Evolutionary conservation across 176 grass and related monocot genomes (phyloP).

Genomic region (Lolium perenne): DNA sequence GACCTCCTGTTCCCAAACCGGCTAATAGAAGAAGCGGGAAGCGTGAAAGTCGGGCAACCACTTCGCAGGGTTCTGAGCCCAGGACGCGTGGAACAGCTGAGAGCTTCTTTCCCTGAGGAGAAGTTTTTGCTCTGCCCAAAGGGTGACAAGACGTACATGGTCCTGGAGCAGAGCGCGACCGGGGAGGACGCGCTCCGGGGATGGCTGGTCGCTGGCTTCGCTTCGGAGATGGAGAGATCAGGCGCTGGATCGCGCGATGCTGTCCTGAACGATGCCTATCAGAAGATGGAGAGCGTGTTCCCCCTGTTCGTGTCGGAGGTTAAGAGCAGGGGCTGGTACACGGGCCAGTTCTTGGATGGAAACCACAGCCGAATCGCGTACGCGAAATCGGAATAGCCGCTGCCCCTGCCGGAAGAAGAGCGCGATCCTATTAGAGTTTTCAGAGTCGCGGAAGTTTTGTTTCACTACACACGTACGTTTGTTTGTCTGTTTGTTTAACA

Average conservation of each 20-base stretch:
- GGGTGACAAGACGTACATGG: conserved; percentile 58
- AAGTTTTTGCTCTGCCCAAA: conserved; percentile 71
- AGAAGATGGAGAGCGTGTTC: conserved; percentile 71
- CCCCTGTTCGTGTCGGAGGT: conserved; percentile 68
- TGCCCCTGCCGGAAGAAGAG: not conserved
- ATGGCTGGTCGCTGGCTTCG: conserved; percentile 85
- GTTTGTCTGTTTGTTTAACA: not conserved
- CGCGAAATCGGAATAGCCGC: conserved; percentile 18
- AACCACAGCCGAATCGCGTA: conserved; percentile 68
- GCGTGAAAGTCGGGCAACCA: conserved; percentile 74
- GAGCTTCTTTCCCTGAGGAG: conserved; percentile 65
- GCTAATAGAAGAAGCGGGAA: conserved; percentile 77
- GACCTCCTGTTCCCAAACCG: conserved; percentile 74
- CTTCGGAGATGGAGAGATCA: conserved; percentile 68
- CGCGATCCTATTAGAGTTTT: not conserved
- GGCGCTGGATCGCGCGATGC: conserved; percentile 32
- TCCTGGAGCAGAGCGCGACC: conserved; percentile 72
- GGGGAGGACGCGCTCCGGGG: conserved; percentile 86
- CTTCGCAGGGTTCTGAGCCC: conserved; percentile 51
- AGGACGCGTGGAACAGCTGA: conserved; percentile 45
- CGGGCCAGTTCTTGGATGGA: conserved; percentile 87
- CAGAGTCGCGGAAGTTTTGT: not conserved
- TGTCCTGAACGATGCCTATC: conserved; percentile 53
- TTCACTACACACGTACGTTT: not conserved
- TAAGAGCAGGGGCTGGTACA: conserved; percentile 83